Conservation (phyloP, 257 asterid genomes). For the Nicotiana paniculata region DNA sequence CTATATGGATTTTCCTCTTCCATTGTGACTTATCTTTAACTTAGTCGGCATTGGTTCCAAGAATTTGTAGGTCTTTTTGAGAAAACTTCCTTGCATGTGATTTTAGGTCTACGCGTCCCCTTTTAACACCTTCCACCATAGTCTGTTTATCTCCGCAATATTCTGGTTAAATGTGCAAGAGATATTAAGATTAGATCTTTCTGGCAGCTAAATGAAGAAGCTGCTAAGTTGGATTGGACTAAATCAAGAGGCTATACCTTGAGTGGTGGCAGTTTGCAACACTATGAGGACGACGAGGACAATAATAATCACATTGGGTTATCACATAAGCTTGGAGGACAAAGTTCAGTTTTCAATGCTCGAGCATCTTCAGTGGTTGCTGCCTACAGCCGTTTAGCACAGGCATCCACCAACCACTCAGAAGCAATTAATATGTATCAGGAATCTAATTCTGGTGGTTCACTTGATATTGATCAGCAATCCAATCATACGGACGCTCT, state of each 20-base stretch:
- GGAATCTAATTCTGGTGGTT: constrained; percentile 20
- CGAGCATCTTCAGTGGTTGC: constrained; percentile 78
- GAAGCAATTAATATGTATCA: constrained; percentile 28
- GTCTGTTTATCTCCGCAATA: not conserved
- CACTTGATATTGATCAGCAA: constrained; percentile 12
- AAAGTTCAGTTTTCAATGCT: constrained; percentile 46
- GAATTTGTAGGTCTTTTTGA: too few species aligned
- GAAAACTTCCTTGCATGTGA: too few species aligned
- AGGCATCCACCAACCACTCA: constrained; percentile 23
- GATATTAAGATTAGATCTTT: constrained; percentile 4
- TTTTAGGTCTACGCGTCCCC: too few species aligned
- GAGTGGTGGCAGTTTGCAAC: constrained; percentile 28
- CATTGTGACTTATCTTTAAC: too few species aligned
- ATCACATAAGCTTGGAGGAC: constrained; percentile 74
- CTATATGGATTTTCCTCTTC: too few species aligned
- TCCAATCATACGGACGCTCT: not conserved
- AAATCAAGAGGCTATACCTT: constrained; percentile 67
- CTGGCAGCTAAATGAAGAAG: constrained; percentile 79
- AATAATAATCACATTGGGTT: constrained; percentile 18
- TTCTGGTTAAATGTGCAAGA: not conserved
- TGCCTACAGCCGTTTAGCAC: constrained; percentile 61
- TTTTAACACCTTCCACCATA: too few species aligned
- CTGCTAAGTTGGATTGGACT: constrained; percentile 81
- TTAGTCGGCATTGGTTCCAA: too few species aligned
- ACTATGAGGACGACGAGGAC: constrained; percentile 41